Evolutionary conservation across 2,329 filamentous ascomycete genomes (phyloP).

Genomic region (Talaromyces sp.): DNA sequence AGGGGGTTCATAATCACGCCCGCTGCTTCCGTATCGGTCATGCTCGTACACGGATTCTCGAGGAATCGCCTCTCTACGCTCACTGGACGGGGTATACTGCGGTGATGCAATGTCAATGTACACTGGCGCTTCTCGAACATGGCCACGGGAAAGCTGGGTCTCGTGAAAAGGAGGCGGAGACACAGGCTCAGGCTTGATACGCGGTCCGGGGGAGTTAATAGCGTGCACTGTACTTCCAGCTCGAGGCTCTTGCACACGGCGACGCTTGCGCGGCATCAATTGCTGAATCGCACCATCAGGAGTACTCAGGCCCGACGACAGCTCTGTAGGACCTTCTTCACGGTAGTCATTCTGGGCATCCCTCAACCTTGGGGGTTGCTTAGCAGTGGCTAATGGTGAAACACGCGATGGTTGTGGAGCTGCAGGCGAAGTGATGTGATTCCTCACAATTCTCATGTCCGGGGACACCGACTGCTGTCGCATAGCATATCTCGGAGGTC

Average conservation of each 20-base stretch:
- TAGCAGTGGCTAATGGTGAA: constrained; percentile 52
- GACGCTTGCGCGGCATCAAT: constrained; percentile 49
- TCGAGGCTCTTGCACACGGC: constrained; percentile 41
- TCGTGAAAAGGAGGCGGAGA: constrained; percentile 56
- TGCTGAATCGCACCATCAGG: constrained; percentile 38
- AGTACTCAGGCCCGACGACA: constrained; percentile 38
- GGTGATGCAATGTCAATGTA: constrained; percentile 46
- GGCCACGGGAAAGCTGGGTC: constrained; percentile 30
- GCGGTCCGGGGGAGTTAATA: constrained; percentile 41
- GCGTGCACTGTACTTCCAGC: constrained; percentile 29
- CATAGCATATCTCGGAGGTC: constrained; percentile 34
- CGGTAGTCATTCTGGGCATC: constrained; percentile 34
- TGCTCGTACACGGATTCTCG: constrained; percentile 31
- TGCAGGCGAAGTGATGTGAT: constrained; percentile 67
- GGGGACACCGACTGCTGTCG: constrained; percentile 32
- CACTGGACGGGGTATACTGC: constrained; percentile 31
- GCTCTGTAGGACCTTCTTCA: constrained; percentile 22
- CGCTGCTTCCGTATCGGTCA: constrained; percentile 24
- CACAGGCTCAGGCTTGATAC: constrained; percentile 60
- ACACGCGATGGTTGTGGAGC: constrained; percentile 73
- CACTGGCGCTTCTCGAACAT: constrained; percentile 39
- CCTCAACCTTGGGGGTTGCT: constrained; percentile 44
- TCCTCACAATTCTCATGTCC: constrained; percentile 62
- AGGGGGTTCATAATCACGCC: constrained; percentile 23
- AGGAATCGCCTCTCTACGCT: constrained; percentile 27